phyloP scores from a whole-genome alignment of 805 yeast species.

The Cyberlindnera galapagoensis region DNA sequence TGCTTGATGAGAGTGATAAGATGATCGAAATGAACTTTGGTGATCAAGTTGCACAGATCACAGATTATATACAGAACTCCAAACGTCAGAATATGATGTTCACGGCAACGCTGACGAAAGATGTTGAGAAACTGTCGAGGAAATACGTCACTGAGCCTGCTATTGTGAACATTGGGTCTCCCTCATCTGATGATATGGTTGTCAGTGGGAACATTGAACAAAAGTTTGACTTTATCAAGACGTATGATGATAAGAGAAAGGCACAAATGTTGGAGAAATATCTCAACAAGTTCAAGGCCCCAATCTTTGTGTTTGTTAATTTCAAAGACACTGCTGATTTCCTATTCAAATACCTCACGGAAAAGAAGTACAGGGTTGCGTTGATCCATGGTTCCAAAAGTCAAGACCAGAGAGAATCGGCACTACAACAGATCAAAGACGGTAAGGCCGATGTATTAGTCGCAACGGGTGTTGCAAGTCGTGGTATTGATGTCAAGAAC shows the following conservation, averaged over 20 bases:
- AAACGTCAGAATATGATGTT: slow-evolving; percentile 76
- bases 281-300: slow-evolving; percentile 36
- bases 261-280: slow-evolving; percentile 36
- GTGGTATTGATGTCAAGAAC: slow-evolving; percentile 90
- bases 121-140: slow-evolving; percentile 60
- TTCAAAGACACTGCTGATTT: slow-evolving; percentile 67
- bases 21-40: slow-evolving; percentile 96
- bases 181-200: slow-evolving; percentile 27
- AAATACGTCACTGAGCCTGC: slow-evolving; percentile 58
- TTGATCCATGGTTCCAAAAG: slow-evolving; percentile 82
- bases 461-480: slow-evolving; percentile 93
- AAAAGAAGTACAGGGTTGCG: slow-evolving; percentile 43
- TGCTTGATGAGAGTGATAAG: slow-evolving; percentile 91
- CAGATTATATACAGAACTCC: slow-evolving; percentile 43
- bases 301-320: slow-evolving; percentile 78
- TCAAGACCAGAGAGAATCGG: slow-evolving; percentile 80
- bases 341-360: slow-evolving; percentile 44
- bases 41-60: slow-evolving; percentile 59
- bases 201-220: slow-evolving; percentile 58
- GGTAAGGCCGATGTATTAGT: slow-evolving; percentile 59
- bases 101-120: slow-evolving; percentile 85
- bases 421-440: slow-evolving; percentile 51
- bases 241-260: slow-evolving; percentile 39
- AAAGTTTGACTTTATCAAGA: slow-evolving; percentile 43
- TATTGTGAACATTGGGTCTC: slow-evolving; percentile 58